Evolutionary conservation across 495 filamentous ascomycete genomes (phyloP).

Genomic region (Alectoria sarmentosa): DNA sequence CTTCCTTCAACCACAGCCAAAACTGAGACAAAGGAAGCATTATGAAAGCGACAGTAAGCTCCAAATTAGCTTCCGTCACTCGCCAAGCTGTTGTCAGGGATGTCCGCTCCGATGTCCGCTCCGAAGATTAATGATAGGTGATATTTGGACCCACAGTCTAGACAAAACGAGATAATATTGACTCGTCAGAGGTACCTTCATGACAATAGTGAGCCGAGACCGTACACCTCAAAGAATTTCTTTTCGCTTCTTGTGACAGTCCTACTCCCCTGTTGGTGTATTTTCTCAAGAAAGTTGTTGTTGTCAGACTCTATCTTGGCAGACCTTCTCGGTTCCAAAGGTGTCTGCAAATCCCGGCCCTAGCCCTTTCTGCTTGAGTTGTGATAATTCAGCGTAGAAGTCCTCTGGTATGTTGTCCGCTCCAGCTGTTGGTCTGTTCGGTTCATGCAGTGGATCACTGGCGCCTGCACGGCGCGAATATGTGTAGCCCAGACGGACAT

Average conservation of each 20-base stretch:
- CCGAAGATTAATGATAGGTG: not conserved
- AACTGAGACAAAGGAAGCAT: not conserved
- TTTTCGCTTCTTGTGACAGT: conserved; percentile 27
- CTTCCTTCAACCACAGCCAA: not conserved
- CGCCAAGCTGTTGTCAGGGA: too few relatives aligned
- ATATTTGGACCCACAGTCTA: not conserved
- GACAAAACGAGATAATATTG: not conserved
- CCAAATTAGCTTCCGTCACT: too few relatives aligned
- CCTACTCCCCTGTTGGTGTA: conserved; percentile 28
- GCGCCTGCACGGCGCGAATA: conserved; percentile 33
- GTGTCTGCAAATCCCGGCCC: conserved; percentile 28
- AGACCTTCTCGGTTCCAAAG: conserved; percentile 29
- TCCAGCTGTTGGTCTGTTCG: conserved; percentile 27
- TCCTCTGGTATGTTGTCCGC: conserved; percentile 31
- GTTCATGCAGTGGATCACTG: conserved; percentile 30
- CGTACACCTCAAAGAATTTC: conserved; percentile 18
- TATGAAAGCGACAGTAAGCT: too few relatives aligned
- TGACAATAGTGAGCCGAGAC: not conserved
- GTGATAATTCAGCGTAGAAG: conserved; percentile 31
- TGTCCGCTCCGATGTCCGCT: too few relatives aligned
- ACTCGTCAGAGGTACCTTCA: not conserved
- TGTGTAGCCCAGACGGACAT: conserved; percentile 30
- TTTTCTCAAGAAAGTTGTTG: conserved; percentile 25
- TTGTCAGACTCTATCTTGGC: conserved; percentile 28
- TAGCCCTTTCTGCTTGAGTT: conserved; percentile 20